Evolutionary conservation across 345 rosid species (phyloP).

Genomic region (Boechera retrofracta): DNA sequence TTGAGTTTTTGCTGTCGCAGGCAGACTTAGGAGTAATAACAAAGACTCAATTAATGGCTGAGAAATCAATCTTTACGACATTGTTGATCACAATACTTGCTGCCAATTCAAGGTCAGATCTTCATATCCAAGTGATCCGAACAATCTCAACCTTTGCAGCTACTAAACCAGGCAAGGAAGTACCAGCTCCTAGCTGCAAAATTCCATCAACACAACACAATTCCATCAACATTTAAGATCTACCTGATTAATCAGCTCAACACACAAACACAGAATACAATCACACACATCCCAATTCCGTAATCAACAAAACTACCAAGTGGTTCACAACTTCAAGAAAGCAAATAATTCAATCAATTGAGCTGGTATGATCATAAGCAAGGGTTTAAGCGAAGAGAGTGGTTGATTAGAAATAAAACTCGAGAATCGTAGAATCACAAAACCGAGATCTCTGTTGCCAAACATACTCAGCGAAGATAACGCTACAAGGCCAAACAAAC

Average conservation of each 20-base stretch:
- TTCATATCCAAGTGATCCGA: too few species aligned
- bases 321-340: too few species aligned
- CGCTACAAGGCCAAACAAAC: constrained; percentile 89
- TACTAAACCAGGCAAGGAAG: constrained; percentile 52
- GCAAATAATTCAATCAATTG: too few species aligned
- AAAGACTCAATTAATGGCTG: too few species aligned
- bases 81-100: too few species aligned
- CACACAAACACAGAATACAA: neutral
- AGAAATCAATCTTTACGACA: too few species aligned
- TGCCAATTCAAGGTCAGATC: too few species aligned
- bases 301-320: neutral
- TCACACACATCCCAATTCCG: neutral
- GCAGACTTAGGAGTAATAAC: too few species aligned
- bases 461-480: constrained; percentile 85
- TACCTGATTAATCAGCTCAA: constrained; percentile 2
- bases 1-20: too few species aligned
- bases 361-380: neutral
- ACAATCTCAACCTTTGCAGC: constrained; percentile 74
- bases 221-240: neutral
- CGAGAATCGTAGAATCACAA: constrained; percentile 52
- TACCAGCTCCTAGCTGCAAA: constrained; percentile 83
- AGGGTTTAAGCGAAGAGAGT: neutral
- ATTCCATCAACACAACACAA: constrained; percentile 13
- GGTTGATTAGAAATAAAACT: constrained; percentile 47
- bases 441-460: constrained; percentile 86